Conservation (phyloP, 192 early-diverging fungal species). For the Irineochytrium annulatum region DNA sequence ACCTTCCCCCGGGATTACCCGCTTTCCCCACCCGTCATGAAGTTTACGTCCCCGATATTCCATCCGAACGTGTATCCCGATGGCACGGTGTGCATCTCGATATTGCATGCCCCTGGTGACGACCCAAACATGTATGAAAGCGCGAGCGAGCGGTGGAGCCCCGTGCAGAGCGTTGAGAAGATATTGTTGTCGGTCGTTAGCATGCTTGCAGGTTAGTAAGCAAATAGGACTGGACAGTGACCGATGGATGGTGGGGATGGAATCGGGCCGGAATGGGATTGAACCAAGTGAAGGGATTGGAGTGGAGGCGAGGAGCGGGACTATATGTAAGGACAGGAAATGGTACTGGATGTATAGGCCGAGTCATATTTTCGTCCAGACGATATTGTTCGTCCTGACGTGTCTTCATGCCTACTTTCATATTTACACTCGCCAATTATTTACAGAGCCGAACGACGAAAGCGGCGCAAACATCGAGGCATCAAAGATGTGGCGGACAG, state of each 20-base stretch:
- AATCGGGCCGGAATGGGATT: too few relatives aligned
- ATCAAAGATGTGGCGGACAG: constrained; percentile 89
- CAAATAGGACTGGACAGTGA: too few relatives aligned
- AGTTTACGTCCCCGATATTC: constrained; percentile 92
- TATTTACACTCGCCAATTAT: too few relatives aligned
- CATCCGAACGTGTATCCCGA: constrained; percentile 91
- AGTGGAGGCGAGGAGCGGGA: too few relatives aligned
- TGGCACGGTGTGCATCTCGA: constrained; percentile 97
- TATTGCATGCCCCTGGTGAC: constrained; percentile 95
- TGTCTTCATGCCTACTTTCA: too few relatives aligned
- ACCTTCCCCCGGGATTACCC: constrained; percentile 94
- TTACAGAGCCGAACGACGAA: constrained; percentile 95
- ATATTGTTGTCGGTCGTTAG: constrained; percentile 90
- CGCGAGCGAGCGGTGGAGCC: constrained; percentile 92
- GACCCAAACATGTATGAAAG: constrained; percentile 98
- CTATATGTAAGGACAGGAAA: too few relatives aligned
- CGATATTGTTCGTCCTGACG: too few relatives aligned
- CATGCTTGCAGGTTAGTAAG: constrained; percentile 80
- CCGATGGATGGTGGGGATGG: too few relatives aligned
- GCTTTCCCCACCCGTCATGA: constrained; percentile 91
- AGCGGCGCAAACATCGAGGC: constrained; percentile 98
- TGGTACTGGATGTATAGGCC: too few relatives aligned
- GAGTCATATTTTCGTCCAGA: too few relatives aligned
- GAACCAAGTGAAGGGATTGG: too few relatives aligned
- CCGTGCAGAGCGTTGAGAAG: constrained; percentile 98